These are phyloP conservation scores for Raffaelea ambrosiae DNA, from an alignment of 2,329 filamentous ascomycete species.

Conservation along the genomic window DNA sequence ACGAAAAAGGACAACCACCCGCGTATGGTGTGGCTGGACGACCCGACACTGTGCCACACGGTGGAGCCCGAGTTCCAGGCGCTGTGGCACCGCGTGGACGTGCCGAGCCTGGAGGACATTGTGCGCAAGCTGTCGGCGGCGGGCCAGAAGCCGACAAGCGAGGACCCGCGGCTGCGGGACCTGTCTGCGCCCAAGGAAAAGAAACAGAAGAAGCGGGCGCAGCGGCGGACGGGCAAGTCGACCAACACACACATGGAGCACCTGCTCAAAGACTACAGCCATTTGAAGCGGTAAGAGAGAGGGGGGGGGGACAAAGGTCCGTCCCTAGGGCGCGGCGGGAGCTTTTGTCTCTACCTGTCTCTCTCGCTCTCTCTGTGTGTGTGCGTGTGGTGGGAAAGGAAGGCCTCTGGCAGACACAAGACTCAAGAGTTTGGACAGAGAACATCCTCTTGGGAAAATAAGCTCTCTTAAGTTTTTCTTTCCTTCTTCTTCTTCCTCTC, in stretches of 20 bases:
- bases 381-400: too few species aligned
- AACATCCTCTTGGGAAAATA: too few species aligned
- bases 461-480: too few species aligned
- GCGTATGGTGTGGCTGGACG: conserved; percentile 81
- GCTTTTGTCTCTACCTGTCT: too few species aligned
- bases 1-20: conserved; percentile 89
- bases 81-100: conserved; percentile 73
- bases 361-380: too few species aligned
- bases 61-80: conserved; percentile 77
- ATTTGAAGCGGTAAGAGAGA: conserved; percentile 29
- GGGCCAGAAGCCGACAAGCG: conserved; percentile 76
- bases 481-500: too few species aligned
- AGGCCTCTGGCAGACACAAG: too few species aligned
- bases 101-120: conserved; percentile 69
- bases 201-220: conserved; percentile 62
- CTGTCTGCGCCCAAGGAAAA: conserved; percentile 52
- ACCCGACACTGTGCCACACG: conserved; percentile 63
- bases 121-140: conserved; percentile 68
- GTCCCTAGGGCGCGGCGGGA: too few species aligned
- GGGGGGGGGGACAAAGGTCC: neutral
- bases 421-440: too few species aligned
- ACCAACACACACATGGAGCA: conserved; percentile 84
- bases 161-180: conserved; percentile 58
- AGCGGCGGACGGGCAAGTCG: conserved; percentile 65
- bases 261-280: conserved; percentile 65